Evolutionary conservation across 768 basidiomycete species (phyloP), one percentile per base, ranked within the genome.

Genomic region (Clavaria fumosa): DNA sequence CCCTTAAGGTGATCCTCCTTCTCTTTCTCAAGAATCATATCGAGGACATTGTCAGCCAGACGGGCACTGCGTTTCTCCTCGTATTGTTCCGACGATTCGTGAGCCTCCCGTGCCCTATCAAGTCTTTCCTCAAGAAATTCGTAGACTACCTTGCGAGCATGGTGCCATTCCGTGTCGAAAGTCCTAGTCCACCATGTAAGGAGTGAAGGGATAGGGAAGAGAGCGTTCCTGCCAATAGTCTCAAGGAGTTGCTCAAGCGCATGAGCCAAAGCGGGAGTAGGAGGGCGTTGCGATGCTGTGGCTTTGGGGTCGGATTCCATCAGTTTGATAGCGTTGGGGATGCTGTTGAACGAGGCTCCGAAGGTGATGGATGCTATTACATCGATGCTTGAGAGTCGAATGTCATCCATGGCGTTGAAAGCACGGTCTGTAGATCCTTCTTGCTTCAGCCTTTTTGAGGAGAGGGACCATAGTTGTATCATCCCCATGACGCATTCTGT

Each of bases 111-210:
- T n/a, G n/a, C n/a, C n/a, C n/a, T n/a, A n/a, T n/a, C n/a, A n/a
- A 9, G 5, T 6, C 31, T 19, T 14, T 6, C 14, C 31, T 14
- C 31, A 5, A 33, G n/a, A 14, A 33, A 33, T 33, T 14, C 6
- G 6, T 33, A 14, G 6, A 33, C 5, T 6, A 6, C 14, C 31
- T 33, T 33, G 31, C 14, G 31, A 15, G 31, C 31, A 19, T 33
- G 31, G 20, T 14, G 9, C 31, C 31, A 33, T 6, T 33, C 31
- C 6, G 5, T 33, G 31, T 33, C 31, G 14, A 33, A 33, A 6
- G 31, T 33, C n/a, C 14, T 33, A 6, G 31, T 33, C 31, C 31
- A 33, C 31, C 31, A 33, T 19, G 31, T 33, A 14, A 33, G 31
- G 9, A 33, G 14, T 19, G 6, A 9, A 6, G 5, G 31, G 14